phyloP scores from a whole-genome alignment of 495 filamentous ascomycete species.

The Penicillium salamii region DNA sequence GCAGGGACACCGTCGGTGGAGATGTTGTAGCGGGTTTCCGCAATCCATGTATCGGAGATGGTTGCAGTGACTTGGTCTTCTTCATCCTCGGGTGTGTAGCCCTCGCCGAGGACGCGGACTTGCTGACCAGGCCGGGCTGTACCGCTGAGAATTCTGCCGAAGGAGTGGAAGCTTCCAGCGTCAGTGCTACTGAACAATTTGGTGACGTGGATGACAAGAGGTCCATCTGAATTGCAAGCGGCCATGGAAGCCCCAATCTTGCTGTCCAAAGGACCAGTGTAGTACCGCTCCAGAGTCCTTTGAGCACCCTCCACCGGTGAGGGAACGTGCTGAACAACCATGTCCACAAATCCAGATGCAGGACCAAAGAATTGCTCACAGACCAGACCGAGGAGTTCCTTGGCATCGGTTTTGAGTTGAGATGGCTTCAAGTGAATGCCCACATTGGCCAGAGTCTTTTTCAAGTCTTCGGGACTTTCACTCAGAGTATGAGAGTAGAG shows the following conservation, averaged over 20 bases:
- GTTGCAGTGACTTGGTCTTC: conserved; percentile 96
- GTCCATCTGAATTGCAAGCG: conserved; percentile 83
- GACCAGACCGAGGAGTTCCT: conserved; percentile 81
- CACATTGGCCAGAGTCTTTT: conserved; percentile 71
- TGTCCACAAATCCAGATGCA: conserved; percentile 89
- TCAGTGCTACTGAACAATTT: conserved; percentile 89
- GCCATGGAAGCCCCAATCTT: conserved; percentile 77
- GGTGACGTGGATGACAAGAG: conserved; percentile 83
- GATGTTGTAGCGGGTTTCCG: conserved; percentile 91
- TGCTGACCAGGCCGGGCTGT: conserved; percentile 77
- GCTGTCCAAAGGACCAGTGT: conserved; percentile 92
- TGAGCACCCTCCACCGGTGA: conserved; percentile 80
- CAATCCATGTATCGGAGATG: conserved; percentile 84
- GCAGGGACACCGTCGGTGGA: conserved; percentile 88
- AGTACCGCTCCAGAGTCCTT: conserved; percentile 75
- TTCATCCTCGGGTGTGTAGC: conserved; percentile 94
- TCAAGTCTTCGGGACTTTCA: conserved; percentile 83
- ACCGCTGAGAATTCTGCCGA: conserved; percentile 92
- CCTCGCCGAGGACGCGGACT: conserved; percentile 90
- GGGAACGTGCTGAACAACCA: conserved; percentile 87
- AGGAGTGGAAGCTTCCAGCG: conserved; percentile 81
- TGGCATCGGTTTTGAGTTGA: conserved; percentile 85
- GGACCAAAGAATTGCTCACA: conserved; percentile 95
- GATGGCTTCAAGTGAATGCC: conserved; percentile 87
- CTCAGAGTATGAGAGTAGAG: conserved; percentile 94